Percentiles rank a stretch among this genome's conserved stretches.
Evolutionary conservation across 495 filamentous ascomycete genomes (phyloP).

Genomic region (Cudoniella acicularis): DNA sequence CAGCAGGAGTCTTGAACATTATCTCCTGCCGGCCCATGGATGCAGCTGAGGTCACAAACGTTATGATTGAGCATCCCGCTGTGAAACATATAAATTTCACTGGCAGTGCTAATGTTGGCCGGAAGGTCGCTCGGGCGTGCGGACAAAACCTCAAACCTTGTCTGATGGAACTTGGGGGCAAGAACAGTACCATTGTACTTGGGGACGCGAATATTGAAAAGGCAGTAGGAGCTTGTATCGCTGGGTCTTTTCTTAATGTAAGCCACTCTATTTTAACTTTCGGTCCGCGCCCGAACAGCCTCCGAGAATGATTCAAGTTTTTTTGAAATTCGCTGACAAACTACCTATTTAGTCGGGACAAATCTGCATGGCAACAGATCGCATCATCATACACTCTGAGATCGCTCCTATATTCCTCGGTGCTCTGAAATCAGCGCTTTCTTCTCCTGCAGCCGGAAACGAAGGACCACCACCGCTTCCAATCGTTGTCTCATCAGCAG

Average conservation of each 20-base stretch:
- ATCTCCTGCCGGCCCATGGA: constrained; percentile 46
- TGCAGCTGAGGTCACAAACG: constrained; percentile 47
- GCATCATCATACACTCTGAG: constrained; percentile 73
- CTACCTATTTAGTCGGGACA: constrained; percentile 48
- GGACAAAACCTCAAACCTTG: constrained; percentile 13
- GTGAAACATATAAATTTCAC: constrained; percentile 66
- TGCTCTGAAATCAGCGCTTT: constrained; percentile 43
- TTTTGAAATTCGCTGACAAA: not conserved
- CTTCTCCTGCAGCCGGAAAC: constrained; percentile 24
- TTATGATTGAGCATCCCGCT: constrained; percentile 48
- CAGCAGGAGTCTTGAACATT: constrained; percentile 54
- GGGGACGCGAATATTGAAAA: constrained; percentile 58
- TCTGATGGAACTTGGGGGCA: constrained; percentile 28
- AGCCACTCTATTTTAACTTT: not conserved
- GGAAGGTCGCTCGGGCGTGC: constrained; percentile 47
- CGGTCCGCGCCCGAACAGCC: too few species aligned
- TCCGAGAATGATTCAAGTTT: too few species aligned
- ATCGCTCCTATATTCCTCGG: constrained; percentile 63
- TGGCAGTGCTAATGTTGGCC: constrained; percentile 53
- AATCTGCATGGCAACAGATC: constrained; percentile 89
- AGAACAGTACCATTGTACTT: constrained; percentile 57
- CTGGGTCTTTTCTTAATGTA: constrained; percentile 48
- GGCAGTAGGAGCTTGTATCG: constrained; percentile 46
- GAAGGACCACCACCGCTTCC: constrained; percentile 47
- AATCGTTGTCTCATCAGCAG: too few species aligned